A percentile compares a stretch with the other conserved stretches of the same genome.
Conservation (phyloP, 345 rosid species). For the Salix koriyanagi region DNA sequence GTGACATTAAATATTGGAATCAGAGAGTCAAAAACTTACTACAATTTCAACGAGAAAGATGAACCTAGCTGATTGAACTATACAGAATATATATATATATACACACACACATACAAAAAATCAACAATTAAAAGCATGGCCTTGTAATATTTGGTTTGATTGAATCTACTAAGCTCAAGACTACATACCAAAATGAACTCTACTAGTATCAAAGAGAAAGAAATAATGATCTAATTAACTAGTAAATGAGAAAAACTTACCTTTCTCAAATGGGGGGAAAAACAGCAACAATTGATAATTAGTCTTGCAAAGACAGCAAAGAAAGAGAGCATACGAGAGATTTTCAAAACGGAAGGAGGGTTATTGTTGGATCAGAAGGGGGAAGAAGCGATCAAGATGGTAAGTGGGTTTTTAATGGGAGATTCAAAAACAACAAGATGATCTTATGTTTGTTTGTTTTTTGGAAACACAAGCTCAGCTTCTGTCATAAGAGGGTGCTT, state of each 20-base stretch:
- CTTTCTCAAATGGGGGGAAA: neutral
- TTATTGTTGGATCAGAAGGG: neutral
- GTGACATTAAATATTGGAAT: neutral
- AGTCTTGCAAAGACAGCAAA: neutral
- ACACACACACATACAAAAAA: neutral
- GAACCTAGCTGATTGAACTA: neutral
- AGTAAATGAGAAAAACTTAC: neutral
- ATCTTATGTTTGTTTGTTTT: neutral
- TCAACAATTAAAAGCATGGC: neutral
- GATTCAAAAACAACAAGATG: neutral
- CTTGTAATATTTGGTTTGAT: neutral
- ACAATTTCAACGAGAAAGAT: neutral
- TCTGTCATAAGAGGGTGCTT: neutral
- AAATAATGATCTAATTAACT: neutral
- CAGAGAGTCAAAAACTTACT: neutral
- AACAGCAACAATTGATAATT: neutral
- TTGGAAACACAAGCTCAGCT: conserved; percentile 14
- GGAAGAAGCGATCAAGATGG: neutral
- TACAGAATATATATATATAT: neutral
- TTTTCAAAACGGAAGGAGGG: neutral
- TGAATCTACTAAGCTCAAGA: neutral
- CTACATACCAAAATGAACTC: neutral
- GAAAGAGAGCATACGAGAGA: neutral
- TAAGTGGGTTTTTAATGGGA: neutral
- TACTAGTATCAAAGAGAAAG: neutral